A percentile compares a stretch with the other conserved stretches of the same genome.
Evolutionary conservation across 192 early-diverging fungal species (phyloP).

Genomic region (Lunasporangiospora selenospora): DNA sequence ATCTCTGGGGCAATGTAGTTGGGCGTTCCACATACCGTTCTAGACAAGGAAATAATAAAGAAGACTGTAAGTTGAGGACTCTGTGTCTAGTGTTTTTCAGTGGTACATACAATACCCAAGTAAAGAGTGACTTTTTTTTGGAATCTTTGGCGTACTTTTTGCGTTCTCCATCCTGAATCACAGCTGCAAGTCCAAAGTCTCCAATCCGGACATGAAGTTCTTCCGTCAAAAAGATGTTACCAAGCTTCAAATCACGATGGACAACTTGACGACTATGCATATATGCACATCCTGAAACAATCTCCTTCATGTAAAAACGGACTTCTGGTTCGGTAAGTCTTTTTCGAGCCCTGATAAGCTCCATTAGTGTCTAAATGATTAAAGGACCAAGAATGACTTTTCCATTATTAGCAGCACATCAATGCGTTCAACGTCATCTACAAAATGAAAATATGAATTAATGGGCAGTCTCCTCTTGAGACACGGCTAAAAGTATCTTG

Average conservation of each 20-base stretch:
- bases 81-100: neutral
- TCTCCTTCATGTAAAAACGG: constrained; percentile 84
- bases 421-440: neutral
- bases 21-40: constrained; percentile 95
- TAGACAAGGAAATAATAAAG: constrained; percentile 14
- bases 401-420: too few relatives aligned
- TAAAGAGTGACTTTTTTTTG: neutral
- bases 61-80: neutral
- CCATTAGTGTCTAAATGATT: constrained; percentile 81
- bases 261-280: constrained; percentile 85
- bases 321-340: constrained; percentile 90
- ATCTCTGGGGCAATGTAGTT: constrained; percentile 99
- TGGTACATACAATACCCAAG: neutral
- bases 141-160: constrained; percentile 72
- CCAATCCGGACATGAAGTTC: constrained; percentile 90
- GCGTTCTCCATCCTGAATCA: constrained; percentile 81
- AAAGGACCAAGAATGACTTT: too few relatives aligned
- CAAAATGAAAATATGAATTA: neutral
- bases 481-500: constrained; percentile 16
- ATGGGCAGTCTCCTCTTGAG: neutral
- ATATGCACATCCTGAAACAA: constrained; percentile 79
- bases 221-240: constrained; percentile 87
- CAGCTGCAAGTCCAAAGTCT: constrained; percentile 95
- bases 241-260: constrained; percentile 96
- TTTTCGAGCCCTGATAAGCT: constrained; percentile 78